Percentiles rank a stretch among this genome's conserved stretches.
Conservation (phyloP, 1,284 basidiomycete genomes). For the Amylostereum areolatum region DNA sequence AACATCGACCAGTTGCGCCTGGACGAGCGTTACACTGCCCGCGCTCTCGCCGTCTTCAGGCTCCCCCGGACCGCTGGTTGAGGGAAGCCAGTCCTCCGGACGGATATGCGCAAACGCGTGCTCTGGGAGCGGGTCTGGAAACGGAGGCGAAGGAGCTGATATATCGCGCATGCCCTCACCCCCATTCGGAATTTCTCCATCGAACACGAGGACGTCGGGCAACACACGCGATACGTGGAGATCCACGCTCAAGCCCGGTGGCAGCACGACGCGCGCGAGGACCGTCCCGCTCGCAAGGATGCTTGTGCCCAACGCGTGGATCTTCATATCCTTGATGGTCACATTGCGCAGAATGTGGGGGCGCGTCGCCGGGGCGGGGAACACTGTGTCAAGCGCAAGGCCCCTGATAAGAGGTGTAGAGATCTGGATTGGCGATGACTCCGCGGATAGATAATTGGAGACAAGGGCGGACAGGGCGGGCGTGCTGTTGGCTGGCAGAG, state of each 20-base stretch:
- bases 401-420: conserved; percentile 46
- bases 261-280: conserved; percentile 57
- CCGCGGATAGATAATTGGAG: conserved; percentile 51
- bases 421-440: conserved; percentile 51
- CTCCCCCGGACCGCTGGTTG: conserved; percentile 39
- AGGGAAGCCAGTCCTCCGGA: conserved; percentile 60
- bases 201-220: conserved; percentile 71
- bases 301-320: conserved; percentile 39
- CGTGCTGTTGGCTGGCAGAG: conserved; percentile 39
- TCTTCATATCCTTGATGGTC: conserved; percentile 67
- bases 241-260: conserved; percentile 55
- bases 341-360: conserved; percentile 64
- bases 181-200: conserved; percentile 51
- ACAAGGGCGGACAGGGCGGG: conserved; percentile 54
- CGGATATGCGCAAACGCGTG: conserved; percentile 68
- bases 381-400: conserved; percentile 41
- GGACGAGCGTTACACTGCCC: conserved; percentile 49
- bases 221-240: conserved; percentile 57
- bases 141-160: conserved; percentile 30
- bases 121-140: conserved; percentile 59
- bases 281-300: conserved; percentile 66
- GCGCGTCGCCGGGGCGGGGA: conserved; percentile 56
- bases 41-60: conserved; percentile 31
- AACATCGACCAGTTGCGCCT: conserved; percentile 61
- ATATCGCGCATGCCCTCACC: conserved; percentile 7